Evolutionary conservation across 192 early-diverging fungal species (phyloP).

Genomic region (Coemansia furcata): DNA sequence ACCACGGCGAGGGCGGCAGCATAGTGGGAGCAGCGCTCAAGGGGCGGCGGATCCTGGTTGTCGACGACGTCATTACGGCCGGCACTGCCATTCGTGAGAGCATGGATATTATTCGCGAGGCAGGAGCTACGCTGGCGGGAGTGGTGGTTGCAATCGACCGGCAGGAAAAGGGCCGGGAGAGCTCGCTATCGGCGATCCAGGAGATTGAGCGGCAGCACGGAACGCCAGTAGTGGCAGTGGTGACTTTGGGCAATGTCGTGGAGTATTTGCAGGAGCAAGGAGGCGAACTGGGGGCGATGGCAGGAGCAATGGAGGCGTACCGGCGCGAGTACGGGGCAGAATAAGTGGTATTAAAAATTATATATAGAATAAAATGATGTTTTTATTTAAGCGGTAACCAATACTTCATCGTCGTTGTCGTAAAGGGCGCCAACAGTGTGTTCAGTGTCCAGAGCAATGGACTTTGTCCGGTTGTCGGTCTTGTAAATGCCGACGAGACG

Average conservation of each 20-base stretch:
- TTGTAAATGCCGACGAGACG: slow-evolving; percentile 99
- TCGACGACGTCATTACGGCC: slow-evolving; percentile 99
- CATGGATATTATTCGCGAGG: slow-evolving; percentile 71
- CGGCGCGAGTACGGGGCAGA: slow-evolving; percentile 78
- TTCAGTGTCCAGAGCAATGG: slow-evolving; percentile 51
- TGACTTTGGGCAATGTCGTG: slow-evolving; percentile 83
- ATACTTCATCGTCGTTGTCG: not conserved
- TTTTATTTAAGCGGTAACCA: too few species aligned
- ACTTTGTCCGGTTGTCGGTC: slow-evolving; percentile 86
- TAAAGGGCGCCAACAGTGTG: slow-evolving; percentile 26
- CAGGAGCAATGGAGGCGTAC: slow-evolving; percentile 77
- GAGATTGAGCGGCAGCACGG: slow-evolving; percentile 82
- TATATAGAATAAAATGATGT: not conserved
- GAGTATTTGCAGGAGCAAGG: slow-evolving; percentile 75
- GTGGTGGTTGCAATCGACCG: slow-evolving; percentile 93
- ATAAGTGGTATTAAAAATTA: not conserved
- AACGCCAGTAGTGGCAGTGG: slow-evolving; percentile 81
- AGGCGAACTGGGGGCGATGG: slow-evolving; percentile 41
- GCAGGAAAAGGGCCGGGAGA: slow-evolving; percentile 74
- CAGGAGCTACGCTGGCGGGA: slow-evolving; percentile 73
- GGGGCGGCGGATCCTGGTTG: slow-evolving; percentile 70
- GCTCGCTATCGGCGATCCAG: slow-evolving; percentile 82
- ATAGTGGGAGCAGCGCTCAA: slow-evolving; percentile 87
- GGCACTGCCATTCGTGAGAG: slow-evolving; percentile 97
- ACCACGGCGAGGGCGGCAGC: slow-evolving; percentile 96